Base-by-base conservation (phyloP, 1,284 basidiomycete species). In the Peniophora sp. region DNA sequence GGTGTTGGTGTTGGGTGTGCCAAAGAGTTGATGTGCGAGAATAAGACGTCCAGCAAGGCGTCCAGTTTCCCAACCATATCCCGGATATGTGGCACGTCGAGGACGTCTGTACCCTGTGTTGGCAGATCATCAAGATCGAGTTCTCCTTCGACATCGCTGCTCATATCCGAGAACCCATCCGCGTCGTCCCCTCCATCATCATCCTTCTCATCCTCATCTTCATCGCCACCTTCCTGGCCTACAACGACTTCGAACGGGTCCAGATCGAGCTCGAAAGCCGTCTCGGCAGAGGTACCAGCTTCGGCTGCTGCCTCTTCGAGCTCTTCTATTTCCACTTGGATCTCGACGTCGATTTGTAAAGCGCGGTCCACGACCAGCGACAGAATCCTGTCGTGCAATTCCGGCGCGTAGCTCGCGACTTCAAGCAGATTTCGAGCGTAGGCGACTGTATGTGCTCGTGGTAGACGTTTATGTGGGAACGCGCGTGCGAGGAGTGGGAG, bases 291-390 rank as follows among this genome's bases (percentile, higher is more conserved):
- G 74, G 73, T 2, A 12, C 27, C 27, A 2, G 75, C 75, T 3
- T 47, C 50, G 14, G 41, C 47, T 1, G 16, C 12, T 74, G 74
- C 2, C 78, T 75, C 85, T 62, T 97, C 95, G 17, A 96, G 72
- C 58, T 97, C 94, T 64, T 98, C 96, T 2, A 96, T 66, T 61
- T 96, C 93, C 19, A 95, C 89, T 67, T 97, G 96, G 48, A 99
- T 97, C 68, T 99, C 96, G 45, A 98, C 95, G 65, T 99, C 97
- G 53, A 99, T 92, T 65, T 96, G 87, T 38, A 99, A 85, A 44
- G 94, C 90, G 16, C 92, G 81, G 64, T 97, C 94, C 16, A 98
- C 78, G 39, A 97, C 89, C 0, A 87, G 83, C 1, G 83, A 83
- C 50, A 97, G 73, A 38, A 98, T 85, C 54, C 85, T 83, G 59